Evolutionary conservation across 805 yeast species (phyloP).

Genomic region (Lachancea quebecensis): DNA sequence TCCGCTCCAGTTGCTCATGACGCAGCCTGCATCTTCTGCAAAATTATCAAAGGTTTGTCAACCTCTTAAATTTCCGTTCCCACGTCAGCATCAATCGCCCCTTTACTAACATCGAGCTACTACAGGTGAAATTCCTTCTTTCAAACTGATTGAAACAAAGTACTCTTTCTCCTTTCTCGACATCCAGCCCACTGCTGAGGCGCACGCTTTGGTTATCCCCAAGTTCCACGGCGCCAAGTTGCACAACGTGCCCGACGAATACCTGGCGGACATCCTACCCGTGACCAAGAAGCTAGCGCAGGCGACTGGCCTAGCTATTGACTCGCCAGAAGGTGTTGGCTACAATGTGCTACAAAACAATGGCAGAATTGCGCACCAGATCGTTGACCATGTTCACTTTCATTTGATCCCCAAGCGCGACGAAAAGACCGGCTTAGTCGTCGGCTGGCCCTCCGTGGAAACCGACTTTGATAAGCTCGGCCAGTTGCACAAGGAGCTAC

Average conservation of each 20-base stretch:
- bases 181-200: constrained; percentile 85
- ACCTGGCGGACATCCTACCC: constrained; percentile 79
- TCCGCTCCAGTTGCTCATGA: constrained; percentile 29
- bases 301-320: constrained; percentile 57
- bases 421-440: constrained; percentile 63
- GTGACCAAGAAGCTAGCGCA: constrained; percentile 79
- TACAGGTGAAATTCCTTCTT: constrained; percentile 88
- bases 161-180: constrained; percentile 79
- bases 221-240: constrained; percentile 89
- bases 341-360: constrained; percentile 90
- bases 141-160: constrained; percentile 83
- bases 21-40: constrained; percentile 83
- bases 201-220: constrained; percentile 87
- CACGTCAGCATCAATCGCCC: too few relatives aligned
- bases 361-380: constrained; percentile 92
- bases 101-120: constrained; percentile 6
- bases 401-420: constrained; percentile 89
- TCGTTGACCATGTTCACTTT: constrained; percentile 93
- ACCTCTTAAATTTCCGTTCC: too few relatives aligned
- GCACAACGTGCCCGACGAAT: constrained; percentile 89
- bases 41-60: constrained; percentile 72
- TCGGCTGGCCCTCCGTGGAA: constrained; percentile 91
- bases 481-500: constrained; percentile 54
- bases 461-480: constrained; percentile 72
- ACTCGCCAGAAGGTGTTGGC: constrained; percentile 55